Percentiles rank a stretch among this genome's conserved stretches.
phyloP scores from a whole-genome alignment of 2,329 filamentous ascomycete species.

The Fusarium clavum region DNA sequence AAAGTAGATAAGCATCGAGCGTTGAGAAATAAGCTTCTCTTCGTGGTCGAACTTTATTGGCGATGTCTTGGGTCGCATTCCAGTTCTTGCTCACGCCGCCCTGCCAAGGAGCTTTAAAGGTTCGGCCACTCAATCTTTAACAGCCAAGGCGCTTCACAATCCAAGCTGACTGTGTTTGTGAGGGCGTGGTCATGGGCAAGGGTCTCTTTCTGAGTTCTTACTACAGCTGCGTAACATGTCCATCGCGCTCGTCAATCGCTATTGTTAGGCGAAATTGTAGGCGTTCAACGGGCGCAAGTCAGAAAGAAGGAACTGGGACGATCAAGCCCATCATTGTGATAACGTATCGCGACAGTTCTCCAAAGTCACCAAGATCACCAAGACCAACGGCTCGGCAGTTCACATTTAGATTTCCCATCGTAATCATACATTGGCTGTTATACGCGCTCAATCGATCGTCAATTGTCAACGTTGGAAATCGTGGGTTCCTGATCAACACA shows the following conservation, averaged over 20 bases:
- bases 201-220: not conserved
- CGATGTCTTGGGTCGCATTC: not conserved
- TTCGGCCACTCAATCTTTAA: not conserved
- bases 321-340: not conserved
- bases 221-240: not conserved
- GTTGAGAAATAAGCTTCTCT: not conserved
- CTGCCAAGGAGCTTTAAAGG: not conserved
- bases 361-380: not conserved
- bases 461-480: not conserved
- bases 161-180: not conserved
- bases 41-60: not conserved
- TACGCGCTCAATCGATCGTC: not conserved
- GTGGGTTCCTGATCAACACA: not conserved
- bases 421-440: not conserved
- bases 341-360: not conserved
- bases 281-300: too few species aligned
- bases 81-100: not conserved
- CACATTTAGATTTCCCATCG: fast-evolving
- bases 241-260: not conserved
- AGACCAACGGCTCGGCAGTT: not conserved
- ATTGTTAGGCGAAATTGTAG: not conserved
- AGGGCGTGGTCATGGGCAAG: not conserved
- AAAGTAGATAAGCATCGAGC: not conserved
- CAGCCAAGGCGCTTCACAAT: not conserved
- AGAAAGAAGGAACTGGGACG: fast-evolving